Evolutionary conservation across 352 stramenopile genomes (phyloP), one percentile per base, ranked within the genome.

Genomic region (Globisporangium lucens): DNA sequence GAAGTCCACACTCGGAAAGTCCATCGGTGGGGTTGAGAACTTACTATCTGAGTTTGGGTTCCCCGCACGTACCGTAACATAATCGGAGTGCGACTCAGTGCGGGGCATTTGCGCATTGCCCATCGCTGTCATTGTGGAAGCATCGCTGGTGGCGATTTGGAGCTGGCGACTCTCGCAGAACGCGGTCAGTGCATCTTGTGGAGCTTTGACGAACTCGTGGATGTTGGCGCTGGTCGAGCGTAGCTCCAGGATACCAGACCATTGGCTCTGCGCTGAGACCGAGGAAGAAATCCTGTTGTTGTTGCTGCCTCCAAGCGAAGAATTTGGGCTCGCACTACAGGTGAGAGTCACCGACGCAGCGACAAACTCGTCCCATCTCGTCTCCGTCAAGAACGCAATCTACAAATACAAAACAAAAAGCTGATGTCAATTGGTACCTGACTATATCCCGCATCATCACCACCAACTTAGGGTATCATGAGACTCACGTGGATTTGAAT

Each of bases 351-450:
- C 38, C 6, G 82, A 82, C 12, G 77, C 72, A 4, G 68, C 65
- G 7, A 92, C 66, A 47, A 76, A 80, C 17, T 81, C 79, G 4
- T 80, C 82, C 84, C 84, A 92, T 56, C 77, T 61, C 3, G 84
- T 90, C 66, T 90, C 83, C n/a, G 80, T 79, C 41, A 92, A 55
- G 53, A 85, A 77, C 30, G 74, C 77, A 35, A 89, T 75, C 83
- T 91, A 67, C 17, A 56, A n/a, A 68, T 41, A 61, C 4, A n/a
- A 41, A 24, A 27, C 24, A 46, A 29, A 7, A 22, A 46, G 4
- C 30, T 17, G 53, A 49, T 8, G 2, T 53, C 22, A 4, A 12
- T 51, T 22, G 36, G 10, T 12, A 43, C 9, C 12, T 12, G 36
- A 24, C 24, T 24, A 2, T 43, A 43, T 47, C 8, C 27, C 5